A percentile compares a stretch with the other conserved stretches of the same genome.
Evolutionary conservation across 306 rosid genomes (phyloP).

Genomic region (Astragalus membranaceus): DNA sequence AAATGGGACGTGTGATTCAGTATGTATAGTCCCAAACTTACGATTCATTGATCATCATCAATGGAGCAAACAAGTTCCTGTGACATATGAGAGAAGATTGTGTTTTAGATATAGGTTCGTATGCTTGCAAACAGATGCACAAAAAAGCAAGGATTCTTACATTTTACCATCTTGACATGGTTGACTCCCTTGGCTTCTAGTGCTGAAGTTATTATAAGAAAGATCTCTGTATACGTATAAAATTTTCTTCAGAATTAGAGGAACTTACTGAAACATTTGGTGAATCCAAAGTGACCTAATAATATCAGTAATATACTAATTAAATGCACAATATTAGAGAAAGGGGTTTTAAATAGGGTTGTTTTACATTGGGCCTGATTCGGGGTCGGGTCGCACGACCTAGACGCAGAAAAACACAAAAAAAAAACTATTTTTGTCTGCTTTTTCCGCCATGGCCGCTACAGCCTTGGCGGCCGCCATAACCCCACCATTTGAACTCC

Average conservation of each 20-base stretch:
- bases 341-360: too few relatives aligned
- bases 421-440: too few relatives aligned
- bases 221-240: conserved; percentile 46
- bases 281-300: background rate
- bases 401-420: too few relatives aligned
- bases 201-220: conserved; percentile 53
- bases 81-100: background rate
- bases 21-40: conserved; percentile 4
- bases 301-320: background rate
- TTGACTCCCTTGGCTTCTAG: background rate
- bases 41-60: conserved; percentile 12
- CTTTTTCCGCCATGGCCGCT: too few relatives aligned
- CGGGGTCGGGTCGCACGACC: too few relatives aligned
- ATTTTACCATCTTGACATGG: conserved; percentile 24
- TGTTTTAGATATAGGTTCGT: conserved; percentile 1
- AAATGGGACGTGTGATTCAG: background rate
- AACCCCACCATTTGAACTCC: too few relatives aligned
- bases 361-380: too few relatives aligned
- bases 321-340: background rate
- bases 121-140: background rate
- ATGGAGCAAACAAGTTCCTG: conserved; percentile 35
- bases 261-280: background rate
- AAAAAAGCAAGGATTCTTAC: conserved; percentile 36
- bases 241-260: conserved; percentile 11
- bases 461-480: too few relatives aligned